Base-by-base conservation (phyloP, 1,139 yeast genomes). In the Zygoascus sp. region DNA sequence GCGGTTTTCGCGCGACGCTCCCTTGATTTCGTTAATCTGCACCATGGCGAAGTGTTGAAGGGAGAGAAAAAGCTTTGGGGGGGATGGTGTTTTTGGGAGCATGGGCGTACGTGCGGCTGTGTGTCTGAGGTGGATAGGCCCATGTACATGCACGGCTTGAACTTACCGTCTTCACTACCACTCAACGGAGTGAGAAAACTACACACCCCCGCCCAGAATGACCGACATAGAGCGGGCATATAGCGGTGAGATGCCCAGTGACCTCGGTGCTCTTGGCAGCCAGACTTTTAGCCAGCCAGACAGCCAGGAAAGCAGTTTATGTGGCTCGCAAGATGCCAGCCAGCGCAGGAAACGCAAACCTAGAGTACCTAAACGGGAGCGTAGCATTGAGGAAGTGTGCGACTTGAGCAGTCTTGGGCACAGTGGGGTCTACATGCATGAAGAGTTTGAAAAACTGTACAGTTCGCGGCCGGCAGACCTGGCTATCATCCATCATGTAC, bases 11-110 rank as follows among this genome's bases (percentile, higher is more conserved):
- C 84, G 74, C 35, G 70, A 61, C 21, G 73, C 72, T 46, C 84
- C 86, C 58, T 83, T 84, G 46, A 86, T 87, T 67, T 88, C 96
- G 67, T 76, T 81, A 60, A 89, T 85, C 65, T 83, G 86, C 42
- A 86, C 95, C 95, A 87, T 87, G 21, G 16, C 43, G 16, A 9
- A 11, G 15, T 32, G 34, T 13, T n/a, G 23, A 15, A 6, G 30
- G 10, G 36, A 34, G 27, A 42, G 13, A 34, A 23, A 17, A 37
- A 37, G 19, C 47, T 44, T 34, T 30, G 27, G 25, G 7, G 20
- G 15, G 11, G 34, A 4, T 30, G 34, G 7, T 30, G 34, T 30
- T 2, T 30, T 30, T n/a, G 34, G 34, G 17, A 16, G 17, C 9
- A 25, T 28, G 32, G 27, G 34, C 21, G 34, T 30, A n/a, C 9